These are phyloP conservation scores for Rutidosis leptorrhynchoides DNA, from an alignment of 129 eudicot genomes.

Conservation along the genomic window DNA sequence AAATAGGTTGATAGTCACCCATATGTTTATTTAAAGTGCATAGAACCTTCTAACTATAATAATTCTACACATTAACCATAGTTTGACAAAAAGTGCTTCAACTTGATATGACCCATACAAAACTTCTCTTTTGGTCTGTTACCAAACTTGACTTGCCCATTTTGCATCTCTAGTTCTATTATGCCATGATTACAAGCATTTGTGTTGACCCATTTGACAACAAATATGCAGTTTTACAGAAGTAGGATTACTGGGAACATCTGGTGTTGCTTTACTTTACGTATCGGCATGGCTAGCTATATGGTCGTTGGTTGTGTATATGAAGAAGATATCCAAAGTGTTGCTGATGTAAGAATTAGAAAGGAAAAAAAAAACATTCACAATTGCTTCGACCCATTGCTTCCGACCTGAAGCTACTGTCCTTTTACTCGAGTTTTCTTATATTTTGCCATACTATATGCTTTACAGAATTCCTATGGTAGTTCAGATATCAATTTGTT, in stretches of 20 bases:
- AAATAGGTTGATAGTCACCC: no score
- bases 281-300: conserved; percentile 83
- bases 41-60: no score
- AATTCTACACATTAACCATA: no score
- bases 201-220: not conserved
- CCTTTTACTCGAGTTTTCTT: conserved; percentile 20
- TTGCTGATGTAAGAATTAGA: conserved; percentile 46
- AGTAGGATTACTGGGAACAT: conserved; percentile 53
- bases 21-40: no score
- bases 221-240: conserved; percentile 57
- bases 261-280: conserved; percentile 76
- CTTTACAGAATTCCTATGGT: conserved; percentile 29
- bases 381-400: conserved; percentile 15
- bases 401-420: conserved; percentile 24
- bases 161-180: not conserved
- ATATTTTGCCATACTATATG: conserved; percentile 23
- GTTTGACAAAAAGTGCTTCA: no score
- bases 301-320: conserved; percentile 88
- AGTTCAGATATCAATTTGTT: conserved; percentile 26
- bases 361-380: no score
- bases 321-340: conserved; percentile 93
- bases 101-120: not conserved
- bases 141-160: not conserved
- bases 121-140: not conserved
- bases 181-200: not conserved